Conservation (phyloP, 1,284 basidiomycete genomes). For the Cryptococcus sp. region DNA sequence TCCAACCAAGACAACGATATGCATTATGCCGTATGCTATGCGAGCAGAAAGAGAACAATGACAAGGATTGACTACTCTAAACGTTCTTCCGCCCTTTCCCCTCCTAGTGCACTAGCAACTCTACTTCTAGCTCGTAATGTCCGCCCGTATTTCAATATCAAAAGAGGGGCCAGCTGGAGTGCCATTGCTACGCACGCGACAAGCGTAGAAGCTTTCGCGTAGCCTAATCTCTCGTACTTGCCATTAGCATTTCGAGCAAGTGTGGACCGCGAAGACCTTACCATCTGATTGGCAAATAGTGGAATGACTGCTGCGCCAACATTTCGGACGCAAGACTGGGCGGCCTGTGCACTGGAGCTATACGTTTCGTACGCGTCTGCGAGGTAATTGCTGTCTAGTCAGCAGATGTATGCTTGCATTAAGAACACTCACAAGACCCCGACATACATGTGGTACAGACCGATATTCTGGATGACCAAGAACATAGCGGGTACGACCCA, state of each 20-base stretch:
- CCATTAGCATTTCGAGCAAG: neutral
- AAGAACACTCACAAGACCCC: slow-evolving; percentile 36
- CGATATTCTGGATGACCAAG: slow-evolving; percentile 24
- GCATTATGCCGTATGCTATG: too few relatives aligned
- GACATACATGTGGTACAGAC: slow-evolving; percentile 38
- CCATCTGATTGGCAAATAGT: slow-evolving; percentile 38
- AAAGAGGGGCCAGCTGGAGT: slow-evolving; percentile 37
- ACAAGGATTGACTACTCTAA: neutral
- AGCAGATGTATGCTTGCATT: slow-evolving; percentile 2
- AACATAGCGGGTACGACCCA: slow-evolving; percentile 38
- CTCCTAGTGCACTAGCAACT: slow-evolving; percentile 36
- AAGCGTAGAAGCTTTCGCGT: slow-evolving; percentile 40
- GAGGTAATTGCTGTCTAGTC: slow-evolving; percentile 34
- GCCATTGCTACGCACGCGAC: slow-evolving; percentile 38
- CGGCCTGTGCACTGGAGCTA: slow-evolving; percentile 47
- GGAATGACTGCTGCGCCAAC: slow-evolving; percentile 36
- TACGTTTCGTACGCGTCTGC: slow-evolving; percentile 45
- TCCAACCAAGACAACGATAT: too few relatives aligned
- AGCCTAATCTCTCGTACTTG: slow-evolving; percentile 39
- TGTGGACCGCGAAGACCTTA: slow-evolving; percentile 3
- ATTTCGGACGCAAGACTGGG: slow-evolving; percentile 45
- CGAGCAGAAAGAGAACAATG: too few relatives aligned
- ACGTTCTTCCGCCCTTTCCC: slow-evolving; percentile 7
- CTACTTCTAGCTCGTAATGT: slow-evolving; percentile 37
- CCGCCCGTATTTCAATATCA: slow-evolving; percentile 42